Evolutionary conservation across 352 stramenopile genomes (phyloP).

Genomic region (Pseudoperonospora humuli): DNA sequence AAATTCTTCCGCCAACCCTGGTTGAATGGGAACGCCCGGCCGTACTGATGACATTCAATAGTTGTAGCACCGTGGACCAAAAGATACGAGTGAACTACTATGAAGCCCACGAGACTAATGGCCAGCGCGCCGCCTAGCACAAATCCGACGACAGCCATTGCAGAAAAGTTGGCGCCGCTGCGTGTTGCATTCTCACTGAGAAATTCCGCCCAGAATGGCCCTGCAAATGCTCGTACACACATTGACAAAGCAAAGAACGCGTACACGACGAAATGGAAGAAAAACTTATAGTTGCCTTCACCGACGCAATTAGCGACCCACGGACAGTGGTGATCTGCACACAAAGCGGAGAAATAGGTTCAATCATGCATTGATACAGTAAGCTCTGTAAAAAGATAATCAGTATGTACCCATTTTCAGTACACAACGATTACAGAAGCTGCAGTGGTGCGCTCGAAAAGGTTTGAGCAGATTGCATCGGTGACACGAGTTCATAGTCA

Average conservation of each 20-base stretch:
- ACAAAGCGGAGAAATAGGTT: neutral
- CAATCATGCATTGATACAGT: too few relatives aligned
- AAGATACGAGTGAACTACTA: constrained; percentile 64
- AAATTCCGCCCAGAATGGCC: constrained; percentile 33
- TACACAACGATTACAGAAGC: constrained; percentile 80
- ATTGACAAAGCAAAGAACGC: constrained; percentile 56
- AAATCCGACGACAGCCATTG: constrained; percentile 55
- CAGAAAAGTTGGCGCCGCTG: constrained; percentile 22
- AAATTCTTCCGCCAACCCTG: constrained; percentile 57
- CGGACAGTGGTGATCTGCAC: constrained; percentile 95
- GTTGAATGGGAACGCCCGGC: constrained; percentile 54
- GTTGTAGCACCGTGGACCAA: constrained; percentile 61
- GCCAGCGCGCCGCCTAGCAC: constrained; percentile 61
- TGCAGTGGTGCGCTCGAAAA: constrained; percentile 79
- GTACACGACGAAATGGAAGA: constrained; percentile 81
- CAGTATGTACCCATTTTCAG: constrained; percentile 75
- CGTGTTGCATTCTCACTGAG: constrained; percentile 16
- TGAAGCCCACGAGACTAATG: constrained; percentile 65
- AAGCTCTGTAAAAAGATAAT: neutral
- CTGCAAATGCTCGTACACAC: constrained; percentile 47
- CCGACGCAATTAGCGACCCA: constrained; percentile 90
- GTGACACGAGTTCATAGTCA: constrained; percentile 34
- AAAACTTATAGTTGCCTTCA: constrained; percentile 83
- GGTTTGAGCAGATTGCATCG: constrained; percentile 69
- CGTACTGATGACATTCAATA: constrained; percentile 75